Percentiles rank a stretch among this genome's conserved stretches.
Evolutionary conservation across 768 basidiomycete genomes (phyloP).

Genomic region (Galerina sulciceps): DNA sequence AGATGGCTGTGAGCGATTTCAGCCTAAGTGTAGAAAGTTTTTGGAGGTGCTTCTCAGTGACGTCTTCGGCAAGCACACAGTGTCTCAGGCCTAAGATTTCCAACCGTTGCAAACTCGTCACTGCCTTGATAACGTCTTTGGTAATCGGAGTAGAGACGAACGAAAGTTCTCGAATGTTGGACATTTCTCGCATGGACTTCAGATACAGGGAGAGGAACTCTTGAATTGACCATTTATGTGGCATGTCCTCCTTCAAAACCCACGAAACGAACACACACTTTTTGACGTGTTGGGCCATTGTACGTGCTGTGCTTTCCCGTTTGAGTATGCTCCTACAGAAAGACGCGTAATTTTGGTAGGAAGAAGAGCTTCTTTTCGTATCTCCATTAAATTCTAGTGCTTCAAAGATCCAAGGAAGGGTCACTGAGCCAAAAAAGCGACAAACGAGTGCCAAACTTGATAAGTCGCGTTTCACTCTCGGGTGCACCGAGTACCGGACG

Average conservation of each 20-base stretch:
- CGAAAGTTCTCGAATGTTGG: conserved; percentile 19
- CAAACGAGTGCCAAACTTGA: not conserved
- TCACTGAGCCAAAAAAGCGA: not conserved
- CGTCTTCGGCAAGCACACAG: not conserved
- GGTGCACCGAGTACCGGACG: not conserved
- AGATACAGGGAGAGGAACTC: conserved; percentile 14
- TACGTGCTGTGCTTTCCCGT: not conserved
- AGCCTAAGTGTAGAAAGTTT: not conserved
- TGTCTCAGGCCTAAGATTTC: not conserved
- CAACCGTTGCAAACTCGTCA: not conserved
- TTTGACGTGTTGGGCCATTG: conserved; percentile 7
- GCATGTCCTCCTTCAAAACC: not conserved
- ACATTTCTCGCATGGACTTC: conserved; percentile 14
- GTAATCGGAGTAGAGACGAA: not conserved
- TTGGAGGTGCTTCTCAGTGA: not conserved
- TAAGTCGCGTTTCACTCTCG: not conserved
- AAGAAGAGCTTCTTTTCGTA: not conserved
- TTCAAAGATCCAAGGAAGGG: not conserved
- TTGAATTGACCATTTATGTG: too few relatives aligned
- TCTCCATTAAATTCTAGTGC: not conserved
- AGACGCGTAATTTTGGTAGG: not conserved
- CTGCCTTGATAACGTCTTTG: not conserved
- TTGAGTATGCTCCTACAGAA: conserved; percentile 14
- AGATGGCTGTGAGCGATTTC: not conserved
- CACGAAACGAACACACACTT: conserved; percentile 8